Percentiles rank a stretch among this genome's conserved stretches.
phyloP scores from a whole-genome alignment of 169 alveolate genomes.

The Cryptosporidium sp. region DNA sequence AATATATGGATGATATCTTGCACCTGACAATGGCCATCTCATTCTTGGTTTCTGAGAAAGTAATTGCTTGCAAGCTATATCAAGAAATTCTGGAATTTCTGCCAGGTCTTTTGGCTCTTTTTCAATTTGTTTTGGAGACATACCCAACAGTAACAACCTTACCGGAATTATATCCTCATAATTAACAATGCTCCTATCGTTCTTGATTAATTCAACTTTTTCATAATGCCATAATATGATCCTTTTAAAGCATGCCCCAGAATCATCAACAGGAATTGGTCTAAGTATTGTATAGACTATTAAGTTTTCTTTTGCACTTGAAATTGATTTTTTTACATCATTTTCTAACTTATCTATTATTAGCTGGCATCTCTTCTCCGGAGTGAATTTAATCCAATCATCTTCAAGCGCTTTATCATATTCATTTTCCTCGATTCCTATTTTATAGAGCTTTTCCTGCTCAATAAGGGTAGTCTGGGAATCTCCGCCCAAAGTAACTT shows the following conservation, averaged over 20 bases:
- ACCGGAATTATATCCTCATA: constrained; percentile 67
- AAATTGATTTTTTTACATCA: constrained; percentile 3
- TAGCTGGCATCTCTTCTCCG: constrained; percentile 52
- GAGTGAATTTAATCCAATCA: constrained; percentile 21
- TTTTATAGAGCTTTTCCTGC: background rate
- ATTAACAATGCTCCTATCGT: constrained; percentile 24
- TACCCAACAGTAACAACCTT: constrained; percentile 54
- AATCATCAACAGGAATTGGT: constrained; percentile 69
- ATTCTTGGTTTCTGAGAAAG: constrained; percentile 74
- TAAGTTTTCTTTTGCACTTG: constrained; percentile 20
- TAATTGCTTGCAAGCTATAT: constrained; percentile 48
- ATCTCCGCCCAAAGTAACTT: background rate
- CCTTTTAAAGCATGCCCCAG: constrained; percentile 62
- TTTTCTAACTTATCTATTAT: constrained; percentile 54
- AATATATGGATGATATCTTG: constrained; percentile 71
- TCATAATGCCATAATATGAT: constrained; percentile 69
- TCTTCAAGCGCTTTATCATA: constrained; percentile 16
- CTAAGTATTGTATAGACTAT: constrained; percentile 36
- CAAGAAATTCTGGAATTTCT: constrained; percentile 66
- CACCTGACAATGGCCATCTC: constrained; percentile 72
- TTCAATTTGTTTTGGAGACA: constrained; percentile 65
- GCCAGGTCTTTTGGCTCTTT: constrained; percentile 66
- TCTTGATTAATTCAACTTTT: constrained; percentile 54
- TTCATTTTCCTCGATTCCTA: constrained; percentile 9
- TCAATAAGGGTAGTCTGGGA: constrained; percentile 19